phyloP scores from a whole-genome alignment of 345 rosid species.

The Murraya paniculata region DNA sequence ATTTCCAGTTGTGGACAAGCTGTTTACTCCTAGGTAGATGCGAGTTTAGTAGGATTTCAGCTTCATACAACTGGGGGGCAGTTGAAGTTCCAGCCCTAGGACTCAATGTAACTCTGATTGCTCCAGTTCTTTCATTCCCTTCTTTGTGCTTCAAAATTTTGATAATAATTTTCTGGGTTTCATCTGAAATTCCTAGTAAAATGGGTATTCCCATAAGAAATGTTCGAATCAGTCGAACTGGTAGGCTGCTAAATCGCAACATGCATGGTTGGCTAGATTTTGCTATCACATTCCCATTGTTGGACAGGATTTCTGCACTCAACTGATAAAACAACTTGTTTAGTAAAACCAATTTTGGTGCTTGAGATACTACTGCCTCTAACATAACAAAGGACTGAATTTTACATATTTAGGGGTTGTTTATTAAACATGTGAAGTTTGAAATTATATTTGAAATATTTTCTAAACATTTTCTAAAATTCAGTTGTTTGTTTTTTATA shows the following conservation, averaged over 20 bases:
- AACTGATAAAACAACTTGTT: conserved; percentile 32
- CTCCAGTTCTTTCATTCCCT: conserved; percentile 50
- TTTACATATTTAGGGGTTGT: no score
- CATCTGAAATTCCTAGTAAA: conserved; percentile 54
- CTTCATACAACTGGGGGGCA: conserved; percentile 68
- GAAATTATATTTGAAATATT: no score
- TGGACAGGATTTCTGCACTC: conserved; percentile 57
- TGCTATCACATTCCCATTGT: conserved; percentile 40
- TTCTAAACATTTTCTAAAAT: no score
- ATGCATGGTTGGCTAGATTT: conserved; percentile 76
- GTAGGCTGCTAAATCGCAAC: conserved; percentile 63
- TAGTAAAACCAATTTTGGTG: no score
- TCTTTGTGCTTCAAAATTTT: conserved; percentile 51
- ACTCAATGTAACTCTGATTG: conserved; percentile 48
- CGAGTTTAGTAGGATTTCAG: conserved; percentile 49
- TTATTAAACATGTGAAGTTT: no score
- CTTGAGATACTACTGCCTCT: neutral
- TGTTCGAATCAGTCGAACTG: conserved; percentile 51
- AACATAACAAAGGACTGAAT: no score
- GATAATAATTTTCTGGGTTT: conserved; percentile 56
- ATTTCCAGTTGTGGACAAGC: conserved; percentile 67
- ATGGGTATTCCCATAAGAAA: conserved; percentile 58
- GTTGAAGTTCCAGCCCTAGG: conserved; percentile 61
- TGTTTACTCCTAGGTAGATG: conserved; percentile 64
- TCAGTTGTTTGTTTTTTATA: no score